Percentiles rank a stretch among this genome's conserved stretches.
Evolutionary conservation across 2,329 filamentous ascomycete genomes (phyloP).

Genomic region (Penicillium expansum): DNA sequence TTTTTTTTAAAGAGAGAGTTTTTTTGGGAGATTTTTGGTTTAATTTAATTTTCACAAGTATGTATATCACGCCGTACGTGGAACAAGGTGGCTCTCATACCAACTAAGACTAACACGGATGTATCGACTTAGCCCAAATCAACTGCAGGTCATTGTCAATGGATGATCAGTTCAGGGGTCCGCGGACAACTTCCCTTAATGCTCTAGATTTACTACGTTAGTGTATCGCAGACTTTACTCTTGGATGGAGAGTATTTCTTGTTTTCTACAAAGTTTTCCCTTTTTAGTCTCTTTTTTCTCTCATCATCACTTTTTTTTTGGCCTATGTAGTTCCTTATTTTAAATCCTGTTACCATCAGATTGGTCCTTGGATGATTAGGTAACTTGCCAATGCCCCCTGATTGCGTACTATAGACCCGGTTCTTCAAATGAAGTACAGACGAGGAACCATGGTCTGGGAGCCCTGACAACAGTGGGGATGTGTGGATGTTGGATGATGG

Average conservation of each 20-base stretch:
- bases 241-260: neutral
- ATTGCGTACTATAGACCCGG: constrained; percentile 28
- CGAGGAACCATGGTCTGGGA: constrained; percentile 30
- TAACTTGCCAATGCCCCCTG: constrained; percentile 21
- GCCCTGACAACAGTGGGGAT: constrained; percentile 24
- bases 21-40: constrained; percentile 5
- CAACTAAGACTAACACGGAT: constrained; percentile 26
- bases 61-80: constrained; percentile 23
- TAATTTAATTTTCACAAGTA: constrained; percentile 7
- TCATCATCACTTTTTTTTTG: neutral
- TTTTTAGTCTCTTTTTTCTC: neutral
- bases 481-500: constrained; percentile 18
- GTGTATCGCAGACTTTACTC: neutral
- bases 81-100: constrained; percentile 27
- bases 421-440: constrained; percentile 25
- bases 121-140: constrained; percentile 26
- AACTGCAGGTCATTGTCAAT: constrained; percentile 23
- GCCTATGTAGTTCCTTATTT: neutral
- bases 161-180: constrained; percentile 24
- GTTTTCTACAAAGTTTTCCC: neutral
- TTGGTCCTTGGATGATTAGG: constrained; percentile 9
- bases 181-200: constrained; percentile 16
- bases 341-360: neutral
- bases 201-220: neutral
- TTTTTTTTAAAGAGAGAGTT: constrained; percentile 11